Conservation (phyloP, 192 early-diverging fungal genomes). For the Coemansia aciculifera region DNA sequence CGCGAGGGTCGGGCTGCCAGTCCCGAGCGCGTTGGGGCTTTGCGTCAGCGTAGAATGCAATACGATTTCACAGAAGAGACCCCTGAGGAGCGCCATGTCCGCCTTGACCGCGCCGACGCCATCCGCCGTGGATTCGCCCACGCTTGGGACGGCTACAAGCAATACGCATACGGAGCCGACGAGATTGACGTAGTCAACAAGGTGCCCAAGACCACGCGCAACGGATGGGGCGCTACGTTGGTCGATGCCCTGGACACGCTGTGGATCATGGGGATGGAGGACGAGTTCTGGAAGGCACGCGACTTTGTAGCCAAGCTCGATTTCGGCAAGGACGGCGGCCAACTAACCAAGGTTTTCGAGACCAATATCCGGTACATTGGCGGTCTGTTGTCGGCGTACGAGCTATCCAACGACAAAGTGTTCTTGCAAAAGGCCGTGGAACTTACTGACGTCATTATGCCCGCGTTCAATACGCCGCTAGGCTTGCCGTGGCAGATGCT, state of each 20-base stretch:
- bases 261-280: conserved; percentile 72
- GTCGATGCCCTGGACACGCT: conserved; percentile 88
- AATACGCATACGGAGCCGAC: conserved; percentile 80
- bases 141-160: conserved; percentile 76
- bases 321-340: conserved; percentile 65
- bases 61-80: conserved; percentile 36
- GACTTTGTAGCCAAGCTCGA: conserved; percentile 68
- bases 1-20: conserved; percentile 24
- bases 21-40: conserved; percentile 5
- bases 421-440: conserved; percentile 75
- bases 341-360: conserved; percentile 77
- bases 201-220: conserved; percentile 50
- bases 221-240: conserved; percentile 80
- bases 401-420: conserved; percentile 64
- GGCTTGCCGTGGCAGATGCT: conserved; percentile 77
- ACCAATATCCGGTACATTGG: conserved; percentile 87
- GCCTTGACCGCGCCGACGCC: conserved; percentile 40
- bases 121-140: conserved; percentile 64
- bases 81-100: conserved; percentile 17
- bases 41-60: conserved; percentile 39
- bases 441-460: conserved; percentile 70
- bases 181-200: conserved; percentile 54
- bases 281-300: conserved; percentile 72
- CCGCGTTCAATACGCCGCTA: conserved; percentile 70
- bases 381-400: conserved; percentile 80